These are phyloP conservation scores for Penicillium griseofulvum DNA, from an alignment of 2,329 filamentous ascomycete species.

Conservation along the genomic window DNA sequence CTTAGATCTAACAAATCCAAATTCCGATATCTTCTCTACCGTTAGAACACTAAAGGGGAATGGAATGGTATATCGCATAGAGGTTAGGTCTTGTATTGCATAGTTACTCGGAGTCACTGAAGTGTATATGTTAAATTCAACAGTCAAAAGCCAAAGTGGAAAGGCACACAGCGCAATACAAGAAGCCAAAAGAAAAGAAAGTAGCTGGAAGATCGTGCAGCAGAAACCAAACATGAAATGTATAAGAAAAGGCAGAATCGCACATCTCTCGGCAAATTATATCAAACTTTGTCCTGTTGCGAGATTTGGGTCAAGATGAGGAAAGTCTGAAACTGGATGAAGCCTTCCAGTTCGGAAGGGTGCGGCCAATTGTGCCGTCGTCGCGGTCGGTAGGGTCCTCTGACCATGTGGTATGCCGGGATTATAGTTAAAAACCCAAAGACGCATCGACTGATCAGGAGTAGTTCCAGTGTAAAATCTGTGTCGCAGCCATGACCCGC, in stretches of 20 bases:
- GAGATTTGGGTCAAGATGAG: background rate
- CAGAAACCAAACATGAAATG: background rate
- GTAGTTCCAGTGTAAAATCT: background rate
- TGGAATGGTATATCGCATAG: background rate
- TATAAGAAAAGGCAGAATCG: background rate
- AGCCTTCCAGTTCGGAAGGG: background rate
- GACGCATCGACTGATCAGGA: background rate
- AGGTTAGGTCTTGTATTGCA: background rate
- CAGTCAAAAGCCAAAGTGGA: background rate
- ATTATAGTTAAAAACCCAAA: constrained; percentile 1
- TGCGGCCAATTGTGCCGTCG: background rate
- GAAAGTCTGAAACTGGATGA: background rate
- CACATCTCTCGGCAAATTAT: background rate
- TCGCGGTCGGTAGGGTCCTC: background rate
- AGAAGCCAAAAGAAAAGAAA: background rate
- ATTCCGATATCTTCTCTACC: background rate
- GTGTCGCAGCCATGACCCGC: background rate
- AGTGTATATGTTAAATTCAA: background rate
- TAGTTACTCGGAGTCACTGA: background rate
- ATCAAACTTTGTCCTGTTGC: background rate
- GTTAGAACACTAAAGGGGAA: too few species aligned
- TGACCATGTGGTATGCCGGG: background rate
- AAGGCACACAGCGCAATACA: background rate
- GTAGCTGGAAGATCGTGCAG: background rate
- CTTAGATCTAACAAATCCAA: too few species aligned